A percentile compares a stretch with the other conserved stretches of the same genome.
These are phyloP conservation scores for Nemania serpens DNA, from an alignment of 2,329 filamentous ascomycete species.

Conservation along the genomic window DNA sequence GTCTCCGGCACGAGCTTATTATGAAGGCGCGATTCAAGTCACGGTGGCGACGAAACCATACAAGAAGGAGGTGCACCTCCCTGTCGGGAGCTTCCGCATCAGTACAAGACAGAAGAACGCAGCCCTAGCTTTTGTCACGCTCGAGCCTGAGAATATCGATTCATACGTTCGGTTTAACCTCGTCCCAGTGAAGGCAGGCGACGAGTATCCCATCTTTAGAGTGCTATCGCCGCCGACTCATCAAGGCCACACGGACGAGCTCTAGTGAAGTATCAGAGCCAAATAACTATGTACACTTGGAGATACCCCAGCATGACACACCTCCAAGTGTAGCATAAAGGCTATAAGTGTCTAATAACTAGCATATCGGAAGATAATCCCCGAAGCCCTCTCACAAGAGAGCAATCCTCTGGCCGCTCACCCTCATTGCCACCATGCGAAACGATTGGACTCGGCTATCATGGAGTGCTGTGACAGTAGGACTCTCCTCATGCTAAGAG, in stretches of 20 bases:
- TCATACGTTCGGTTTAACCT: slow-evolving; percentile 38
- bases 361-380: no score
- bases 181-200: slow-evolving; percentile 31
- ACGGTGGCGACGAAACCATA: slow-evolving; percentile 31
- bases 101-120: slow-evolving; percentile 36
- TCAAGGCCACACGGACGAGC: slow-evolving; percentile 1
- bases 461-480: background rate
- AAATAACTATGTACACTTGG: background rate
- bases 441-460: no score
- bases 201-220: slow-evolving; percentile 38
- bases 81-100: slow-evolving; percentile 33
- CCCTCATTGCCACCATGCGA: no score
- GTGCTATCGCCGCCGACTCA: slow-evolving; percentile 8
- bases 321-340: no score
- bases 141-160: slow-evolving; percentile 39
- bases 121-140: slow-evolving; percentile 36
- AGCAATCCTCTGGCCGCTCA: no score
- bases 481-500: background rate
- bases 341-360: no score
- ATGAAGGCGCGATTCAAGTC: slow-evolving; percentile 36
- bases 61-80: slow-evolving; percentile 28
- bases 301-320: no score
- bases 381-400: no score
- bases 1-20: slow-evolving; percentile 26
- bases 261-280: background rate